Base-by-base conservation (phyloP, 805 yeast species). In the Zygoascus tannicola region DNA sequence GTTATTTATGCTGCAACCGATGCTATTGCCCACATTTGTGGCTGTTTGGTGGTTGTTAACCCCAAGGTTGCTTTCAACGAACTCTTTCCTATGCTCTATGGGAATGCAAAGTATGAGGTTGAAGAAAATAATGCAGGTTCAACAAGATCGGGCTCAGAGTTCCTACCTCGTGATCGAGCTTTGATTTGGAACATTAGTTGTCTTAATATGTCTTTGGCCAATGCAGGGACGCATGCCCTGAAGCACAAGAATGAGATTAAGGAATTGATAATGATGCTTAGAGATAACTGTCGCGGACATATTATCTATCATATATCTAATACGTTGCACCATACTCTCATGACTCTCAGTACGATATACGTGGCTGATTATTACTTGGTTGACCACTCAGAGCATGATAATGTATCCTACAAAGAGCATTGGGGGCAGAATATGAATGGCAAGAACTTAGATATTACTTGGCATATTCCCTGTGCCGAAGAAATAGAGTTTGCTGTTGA, bases 41-140 rank as follows among this genome's bases (percentile, higher is more conserved):
- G 88, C 5, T 73, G 81, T 0, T 62, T 90, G 37, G 77, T 83
- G 2, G 77, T 79, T 49, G 73, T 85, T 35, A 77, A 80, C 38
- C 80, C 86, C 0, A 53, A 57, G 7, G 52, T 57, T 3, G 67
- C 74, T 8, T 73, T 79, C 48, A 63, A 68, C 1, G 61, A 59
- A 36, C 58, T 76, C 22, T 69, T 73, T 32, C 59, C 66, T 0
- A 54, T 68, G n/a, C 60, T 82, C 16, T 63, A 71, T 39, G 67
- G 67, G 4, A 71, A 71, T 42, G 78, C 88, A 21, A 66, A 69
- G 32, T 76, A 71, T 28, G 95, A 90, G 56, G 69, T 90, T 18
- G 65, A 66, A 8, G 85, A 80, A 50, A 83, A 88, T 50, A 82
- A 78, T 2, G 97, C 97, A 0, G 97, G 97, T 2, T 63, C 74